Base-by-base conservation (phyloP, 495 filamentous ascomycete species). In the Amphirosellinia nigrospora region DNA sequence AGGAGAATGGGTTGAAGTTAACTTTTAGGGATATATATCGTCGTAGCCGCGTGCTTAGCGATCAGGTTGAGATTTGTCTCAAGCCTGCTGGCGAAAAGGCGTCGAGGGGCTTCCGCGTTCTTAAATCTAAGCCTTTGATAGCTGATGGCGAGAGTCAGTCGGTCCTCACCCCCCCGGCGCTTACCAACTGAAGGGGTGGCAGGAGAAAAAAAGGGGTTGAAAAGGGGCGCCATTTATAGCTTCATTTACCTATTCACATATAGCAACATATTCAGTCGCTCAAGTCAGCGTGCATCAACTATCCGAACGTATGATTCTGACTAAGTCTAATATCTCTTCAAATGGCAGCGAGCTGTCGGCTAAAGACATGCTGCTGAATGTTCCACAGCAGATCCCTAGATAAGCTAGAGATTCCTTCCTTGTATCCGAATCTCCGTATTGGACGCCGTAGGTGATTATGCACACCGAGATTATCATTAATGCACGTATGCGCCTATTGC, bases 281-380 rank as follows among this genome's bases (percentile, higher is more conserved):
- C 28, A n/a, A 19, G 32, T 61, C 36, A n/a, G 36, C 58, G 36
- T 61, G 23, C 23, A 61, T 61, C 36, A 61, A 23, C 58, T 41
- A 10, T 61, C 58, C 36, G 58, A 61, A 26, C 58, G 58, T 61
- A 61, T 61, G 2, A 43, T 61, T 61, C 58, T 61, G 36, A 61
- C 58, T 61, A 61, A 36, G 43, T 61, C 58, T 61, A 61, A 36
- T 61, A 61, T 61, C 36, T 61, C 58, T 21, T 61, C 58, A 21
- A 61, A 61, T 6, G 58, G 58, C 58, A 61, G 36, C 36, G 58
- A 61, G 36, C 58, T 61, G 21, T 61, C 58, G 19, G 16, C 58
- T 28, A 61, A 41, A 41, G 41, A 61, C 58, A 61, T 61, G 38
- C 58, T 21, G n/a, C 58, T 11, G 5, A 61, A 61, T 11, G 58